Percentiles rank a stretch among this genome's conserved stretches.
phyloP scores from a whole-genome alignment of 306 rosid genomes.

The Dryas octopetala region DNA sequence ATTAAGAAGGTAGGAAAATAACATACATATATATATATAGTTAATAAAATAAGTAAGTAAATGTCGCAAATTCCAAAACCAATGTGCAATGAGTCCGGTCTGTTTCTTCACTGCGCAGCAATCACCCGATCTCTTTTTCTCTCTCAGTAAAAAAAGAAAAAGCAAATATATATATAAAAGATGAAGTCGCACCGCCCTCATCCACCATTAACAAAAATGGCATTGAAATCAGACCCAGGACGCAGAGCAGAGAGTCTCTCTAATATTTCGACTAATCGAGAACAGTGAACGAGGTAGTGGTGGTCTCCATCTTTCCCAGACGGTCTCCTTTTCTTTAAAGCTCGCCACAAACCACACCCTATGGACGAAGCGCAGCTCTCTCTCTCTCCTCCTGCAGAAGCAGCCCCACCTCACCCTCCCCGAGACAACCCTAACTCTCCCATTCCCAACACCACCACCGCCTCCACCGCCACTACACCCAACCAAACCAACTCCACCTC shows the following conservation, averaged over 20 bases:
- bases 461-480: constrained; percentile 22
- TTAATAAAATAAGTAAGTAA: neutral
- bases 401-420: constrained; percentile 27
- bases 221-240: constrained; percentile 35
- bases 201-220: constrained; percentile 68
- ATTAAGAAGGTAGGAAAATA: neutral
- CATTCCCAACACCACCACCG: constrained; percentile 30
- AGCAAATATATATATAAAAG: constrained; percentile 11
- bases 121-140: constrained; percentile 16
- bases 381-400: constrained; percentile 15
- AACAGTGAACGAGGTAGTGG: constrained; percentile 73
- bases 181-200: constrained; percentile 65
- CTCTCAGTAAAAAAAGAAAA: neutral
- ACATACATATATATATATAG: too few species aligned
- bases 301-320: constrained; percentile 34
- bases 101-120: constrained; percentile 51
- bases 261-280: constrained; percentile 39
- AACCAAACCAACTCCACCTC: too few species aligned
- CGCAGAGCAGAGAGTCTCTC: constrained; percentile 13
- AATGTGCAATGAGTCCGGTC: constrained; percentile 28
- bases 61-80: constrained; percentile 56
- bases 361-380: constrained; percentile 47
- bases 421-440: constrained; percentile 20
- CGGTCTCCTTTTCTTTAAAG: constrained; percentile 15
- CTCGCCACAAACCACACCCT: constrained; percentile 14